These are phyloP conservation scores for Trichoderma harzianum DNA, from an alignment of 2,329 filamentous ascomycete species.

Conservation along the genomic window DNA sequence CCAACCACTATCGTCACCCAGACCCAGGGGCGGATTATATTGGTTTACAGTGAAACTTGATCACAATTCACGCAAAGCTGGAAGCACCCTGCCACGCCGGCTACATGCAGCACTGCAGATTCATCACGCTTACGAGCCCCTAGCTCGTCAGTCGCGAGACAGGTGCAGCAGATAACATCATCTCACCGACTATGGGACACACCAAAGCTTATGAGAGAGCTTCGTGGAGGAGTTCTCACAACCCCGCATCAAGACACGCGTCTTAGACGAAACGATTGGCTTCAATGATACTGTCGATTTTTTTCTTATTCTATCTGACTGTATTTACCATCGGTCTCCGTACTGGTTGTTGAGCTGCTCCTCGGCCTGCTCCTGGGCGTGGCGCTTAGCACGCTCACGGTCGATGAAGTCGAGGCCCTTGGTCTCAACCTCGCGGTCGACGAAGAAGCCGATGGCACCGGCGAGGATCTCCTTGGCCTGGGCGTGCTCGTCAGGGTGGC, in stretches of 20 bases:
- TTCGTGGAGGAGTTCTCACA: conserved; percentile 5
- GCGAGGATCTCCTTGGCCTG: conserved; percentile 31
- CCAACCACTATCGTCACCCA: conserved; percentile 6
- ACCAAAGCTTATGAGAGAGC: neutral
- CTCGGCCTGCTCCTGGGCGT: conserved; percentile 27
- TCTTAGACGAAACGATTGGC: neutral
- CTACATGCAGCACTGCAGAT: neutral
- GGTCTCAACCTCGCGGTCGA: conserved; percentile 33
- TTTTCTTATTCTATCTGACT: conserved; percentile 11
- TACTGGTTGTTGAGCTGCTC: conserved; percentile 24
- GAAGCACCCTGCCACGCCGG: neutral
- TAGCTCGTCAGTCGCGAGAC: conserved; percentile 4
- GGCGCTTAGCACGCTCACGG: conserved; percentile 29
- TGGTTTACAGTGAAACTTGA: conserved; percentile 3
- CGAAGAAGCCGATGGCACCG: conserved; percentile 30
- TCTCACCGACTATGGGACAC: neutral
- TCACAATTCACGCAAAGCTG: conserved; percentile 13
- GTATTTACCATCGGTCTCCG: conserved; percentile 12
- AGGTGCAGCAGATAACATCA: conserved; percentile 10
- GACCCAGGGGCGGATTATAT: neutral
- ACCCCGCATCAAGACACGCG: conserved; percentile 10
- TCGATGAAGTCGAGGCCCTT: conserved; percentile 30
- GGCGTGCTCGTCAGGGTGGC: conserved; percentile 29
- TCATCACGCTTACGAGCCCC: conserved; percentile 6
- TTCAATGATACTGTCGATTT: conserved; percentile 7